Conservation (phyloP, 306 rosid species). For the Parietaria judaica region DNA sequence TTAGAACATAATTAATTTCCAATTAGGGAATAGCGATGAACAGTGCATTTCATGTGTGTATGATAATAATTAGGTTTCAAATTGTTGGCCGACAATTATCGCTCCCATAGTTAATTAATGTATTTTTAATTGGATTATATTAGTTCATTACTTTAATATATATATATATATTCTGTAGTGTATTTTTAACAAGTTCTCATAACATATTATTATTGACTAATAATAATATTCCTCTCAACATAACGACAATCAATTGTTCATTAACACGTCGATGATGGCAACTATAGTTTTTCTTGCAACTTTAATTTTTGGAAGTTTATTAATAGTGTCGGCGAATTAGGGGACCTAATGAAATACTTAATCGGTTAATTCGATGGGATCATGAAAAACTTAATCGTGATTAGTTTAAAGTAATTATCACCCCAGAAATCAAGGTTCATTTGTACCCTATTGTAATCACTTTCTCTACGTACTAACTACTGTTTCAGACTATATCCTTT, state of each 20-base stretch:
- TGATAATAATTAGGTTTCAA: conserved; percentile 16
- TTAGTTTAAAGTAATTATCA: conserved; percentile 38
- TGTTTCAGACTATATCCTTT: conserved; percentile 17
- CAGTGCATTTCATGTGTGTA: conserved; percentile 18
- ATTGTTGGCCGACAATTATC: conserved; percentile 30
- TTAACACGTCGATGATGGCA: not conserved
- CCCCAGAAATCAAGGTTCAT: conserved; percentile 72
- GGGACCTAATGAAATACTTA: conserved; percentile 18
- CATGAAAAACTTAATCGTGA: conserved; percentile 43
- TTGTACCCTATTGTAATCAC: conserved; percentile 18
- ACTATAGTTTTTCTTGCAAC: not conserved
- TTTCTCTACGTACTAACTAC: conserved; percentile 24
- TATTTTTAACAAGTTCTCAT: not conserved
- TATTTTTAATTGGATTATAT: conserved; percentile 3
- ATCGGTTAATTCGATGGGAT: conserved; percentile 19
- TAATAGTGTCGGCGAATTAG: conserved; percentile 23
- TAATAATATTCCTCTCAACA: conserved; percentile 7
- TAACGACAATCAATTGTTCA: not conserved
- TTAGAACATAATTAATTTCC: conserved; percentile 24
- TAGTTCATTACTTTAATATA: not conserved
- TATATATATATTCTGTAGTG: conserved; percentile 1
- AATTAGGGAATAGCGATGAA: conserved; percentile 25
- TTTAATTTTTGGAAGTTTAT: not conserved
- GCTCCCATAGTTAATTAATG: conserved; percentile 11
- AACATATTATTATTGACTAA: conserved; percentile 30